A percentile compares a stretch with the other conserved stretches of the same genome.
Evolutionary conservation across 345 rosid species (phyloP).

Genomic region (Psidium guajava): DNA sequence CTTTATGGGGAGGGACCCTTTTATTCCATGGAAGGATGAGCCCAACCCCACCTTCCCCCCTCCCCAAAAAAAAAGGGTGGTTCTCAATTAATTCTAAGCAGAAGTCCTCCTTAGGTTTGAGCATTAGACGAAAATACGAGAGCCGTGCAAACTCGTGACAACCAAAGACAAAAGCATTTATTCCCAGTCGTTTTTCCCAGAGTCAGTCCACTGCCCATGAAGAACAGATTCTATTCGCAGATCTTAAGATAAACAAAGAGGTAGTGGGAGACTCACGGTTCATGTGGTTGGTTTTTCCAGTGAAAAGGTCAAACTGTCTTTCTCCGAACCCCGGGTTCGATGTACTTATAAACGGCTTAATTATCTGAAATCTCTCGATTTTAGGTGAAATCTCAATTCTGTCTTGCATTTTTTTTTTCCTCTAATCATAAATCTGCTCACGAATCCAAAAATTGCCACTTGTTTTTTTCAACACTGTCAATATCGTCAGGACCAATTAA

Average conservation of each 20-base stretch:
- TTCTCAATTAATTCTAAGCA: neutral
- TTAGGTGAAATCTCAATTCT: neutral
- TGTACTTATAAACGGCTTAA: no score
- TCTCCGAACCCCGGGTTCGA: neutral
- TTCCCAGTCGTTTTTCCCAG: neutral
- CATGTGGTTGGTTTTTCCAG: neutral
- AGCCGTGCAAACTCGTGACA: neutral
- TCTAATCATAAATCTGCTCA: neutral
- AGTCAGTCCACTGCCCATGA: neutral
- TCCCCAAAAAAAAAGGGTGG: neutral
- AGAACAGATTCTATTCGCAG: neutral
- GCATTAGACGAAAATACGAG: neutral
- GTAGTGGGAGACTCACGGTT: neutral
- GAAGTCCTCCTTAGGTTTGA: neutral
- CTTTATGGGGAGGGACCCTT: neutral
- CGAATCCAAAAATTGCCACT: neutral
- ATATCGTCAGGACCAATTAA: neutral
- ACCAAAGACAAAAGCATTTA: neutral
- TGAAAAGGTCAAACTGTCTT: neutral
- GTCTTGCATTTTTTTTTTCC: fast-evolving
- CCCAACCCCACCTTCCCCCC: no score
- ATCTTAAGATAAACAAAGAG: neutral
- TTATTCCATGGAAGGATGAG: neutral
- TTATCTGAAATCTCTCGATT: neutral
- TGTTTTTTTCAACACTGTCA: neutral